Base-by-base conservation (phyloP, 2,329 filamentous ascomycete genomes). In the Blastomyces parvus region DNA sequence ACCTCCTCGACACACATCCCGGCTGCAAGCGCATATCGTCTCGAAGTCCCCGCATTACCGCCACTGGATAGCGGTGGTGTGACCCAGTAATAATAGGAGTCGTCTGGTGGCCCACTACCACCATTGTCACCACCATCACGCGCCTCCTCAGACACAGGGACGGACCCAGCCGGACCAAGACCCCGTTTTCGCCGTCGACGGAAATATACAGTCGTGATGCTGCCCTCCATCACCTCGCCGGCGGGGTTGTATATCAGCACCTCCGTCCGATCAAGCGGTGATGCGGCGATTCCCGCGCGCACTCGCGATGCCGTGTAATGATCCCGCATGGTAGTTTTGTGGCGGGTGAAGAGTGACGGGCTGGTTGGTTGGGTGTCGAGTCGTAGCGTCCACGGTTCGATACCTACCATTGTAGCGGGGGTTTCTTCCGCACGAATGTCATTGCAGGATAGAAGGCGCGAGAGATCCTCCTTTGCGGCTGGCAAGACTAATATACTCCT, bases 181-280 rank as follows among this genome's bases (percentile, higher is more conserved):
- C 7, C n/a, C 55, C 50, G 22, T 36, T 42, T n/a, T 55, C 57
- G 58, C 57, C 25, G n/a, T 55, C 89, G 85, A 80, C 84, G 90
- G 67, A 97, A 89, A 74, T 93, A 97, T 0, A 89, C 85, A 0
- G 88, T 95, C 0, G 89, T 92, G 19, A 89, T 83, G 65, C 88
- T 92, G 9, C 90, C 91, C 74, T 97, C 93, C 83, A 95, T 96
- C 44, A 97, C 77, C 59, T 87, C 83, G 1, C 81, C 82, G 36
- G 83, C 78, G 4, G 74, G 72, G 69, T 89, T 91, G 66, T 89
- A 81, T 1, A 97, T 76, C 25, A 97, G 79, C 4, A 96, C 89
- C 73, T 97, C 93, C 60, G 83, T 82, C 50, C 77, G 73, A 46
- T 77, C 73, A 63, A 71, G 65, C 67, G 62, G 68, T 1, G 66